These are phyloP conservation scores for Backusella morwellensis DNA, from an alignment of 192 early-diverging fungal genomes.

Conservation along the genomic window DNA sequence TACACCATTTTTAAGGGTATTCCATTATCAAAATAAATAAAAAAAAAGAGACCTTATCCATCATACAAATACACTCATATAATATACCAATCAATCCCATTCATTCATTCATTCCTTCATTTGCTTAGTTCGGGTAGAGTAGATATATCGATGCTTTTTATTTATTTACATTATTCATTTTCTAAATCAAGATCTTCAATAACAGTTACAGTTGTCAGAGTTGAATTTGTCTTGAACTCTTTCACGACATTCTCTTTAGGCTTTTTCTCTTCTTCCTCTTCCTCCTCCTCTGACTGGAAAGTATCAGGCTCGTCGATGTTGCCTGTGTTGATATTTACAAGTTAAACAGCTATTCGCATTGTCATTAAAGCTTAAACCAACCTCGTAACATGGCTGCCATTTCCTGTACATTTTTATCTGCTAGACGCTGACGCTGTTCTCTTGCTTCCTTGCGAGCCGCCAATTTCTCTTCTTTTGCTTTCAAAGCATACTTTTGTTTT, in stretches of 20 bases:
- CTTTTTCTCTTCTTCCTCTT: slow-evolving; percentile 17
- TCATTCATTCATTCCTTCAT: not conserved
- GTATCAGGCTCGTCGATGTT: not conserved
- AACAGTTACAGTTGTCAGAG: slow-evolving; percentile 71
- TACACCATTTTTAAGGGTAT: too few relatives aligned
- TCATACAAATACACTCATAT: too few relatives aligned
- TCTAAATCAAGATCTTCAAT: slow-evolving; percentile 66
- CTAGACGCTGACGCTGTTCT: slow-evolving; percentile 48
- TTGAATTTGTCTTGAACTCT: slow-evolving; percentile 52
- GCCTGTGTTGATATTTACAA: not conserved
- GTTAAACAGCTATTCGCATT: not conserved
- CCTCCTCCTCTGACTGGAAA: slow-evolving; percentile 23
- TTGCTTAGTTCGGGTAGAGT: not conserved
- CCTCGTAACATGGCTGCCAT: slow-evolving; percentile 47
- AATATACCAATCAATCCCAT: not conserved
- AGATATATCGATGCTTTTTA: not conserved
- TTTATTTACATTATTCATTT: slow-evolving; percentile 19
- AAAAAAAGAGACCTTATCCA: too few relatives aligned
- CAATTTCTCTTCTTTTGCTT: slow-evolving; percentile 53
- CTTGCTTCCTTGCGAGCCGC: slow-evolving; percentile 51
- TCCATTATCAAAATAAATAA: too few relatives aligned
- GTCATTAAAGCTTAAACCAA: not conserved
- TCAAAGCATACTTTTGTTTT: slow-evolving; percentile 39
- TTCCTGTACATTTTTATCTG: slow-evolving; percentile 49
- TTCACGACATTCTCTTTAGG: slow-evolving; percentile 45